Percentiles rank a stretch among this genome's conserved stretches.
Conservation (phyloP, 108 stramenopile genomes). For the Hondaea fermentalgiana region DNA sequence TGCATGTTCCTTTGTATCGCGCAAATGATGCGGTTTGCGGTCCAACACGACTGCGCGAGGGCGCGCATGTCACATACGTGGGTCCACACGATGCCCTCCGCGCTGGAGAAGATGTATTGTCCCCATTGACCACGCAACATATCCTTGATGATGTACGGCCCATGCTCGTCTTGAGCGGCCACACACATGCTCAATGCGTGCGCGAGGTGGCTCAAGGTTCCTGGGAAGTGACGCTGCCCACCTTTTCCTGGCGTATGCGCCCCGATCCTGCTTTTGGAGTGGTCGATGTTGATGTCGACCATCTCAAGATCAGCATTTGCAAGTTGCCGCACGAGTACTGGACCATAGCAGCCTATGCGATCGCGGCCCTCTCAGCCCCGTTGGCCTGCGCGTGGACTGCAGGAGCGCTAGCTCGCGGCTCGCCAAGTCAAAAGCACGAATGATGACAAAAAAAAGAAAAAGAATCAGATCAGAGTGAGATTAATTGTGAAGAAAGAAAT, state of each 20-base stretch:
- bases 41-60: neutral
- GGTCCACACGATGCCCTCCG: neutral
- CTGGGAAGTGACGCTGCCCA: neutral
- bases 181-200: neutral
- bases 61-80: neutral
- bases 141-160: neutral
- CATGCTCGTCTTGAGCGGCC: neutral
- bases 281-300: neutral
- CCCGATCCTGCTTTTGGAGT: neutral
- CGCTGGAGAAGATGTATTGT: neutral
- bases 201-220: neutral
- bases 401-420: too few species aligned
- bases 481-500: neutral
- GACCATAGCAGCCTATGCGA: neutral
- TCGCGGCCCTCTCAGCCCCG: neutral
- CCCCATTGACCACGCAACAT: neutral
- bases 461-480: neutral
- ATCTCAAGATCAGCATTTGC: neutral
- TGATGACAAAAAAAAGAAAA: neutral
- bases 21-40: neutral
- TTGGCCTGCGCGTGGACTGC: too few species aligned
- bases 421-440: neutral
- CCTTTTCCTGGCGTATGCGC: neutral
- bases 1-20: neutral
- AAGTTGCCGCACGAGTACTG: neutral